Evolutionary conservation across 176 grass and related monocot species (phyloP).

Genomic region (Cymbopogon citratus): DNA sequence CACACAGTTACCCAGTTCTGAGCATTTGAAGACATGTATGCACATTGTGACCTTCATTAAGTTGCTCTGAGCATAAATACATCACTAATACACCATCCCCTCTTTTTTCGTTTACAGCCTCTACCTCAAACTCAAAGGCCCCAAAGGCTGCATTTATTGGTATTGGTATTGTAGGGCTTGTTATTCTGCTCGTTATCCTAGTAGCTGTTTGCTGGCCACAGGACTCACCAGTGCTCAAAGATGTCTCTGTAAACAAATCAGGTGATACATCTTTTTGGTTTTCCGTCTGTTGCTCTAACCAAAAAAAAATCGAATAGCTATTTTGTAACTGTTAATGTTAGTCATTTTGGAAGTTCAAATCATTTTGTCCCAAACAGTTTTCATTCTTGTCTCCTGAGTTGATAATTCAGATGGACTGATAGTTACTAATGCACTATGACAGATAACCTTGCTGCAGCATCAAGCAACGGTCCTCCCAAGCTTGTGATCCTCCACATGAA

Average conservation of each 20-base stretch:
- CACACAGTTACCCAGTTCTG: slow-evolving; percentile 11
- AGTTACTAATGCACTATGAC: slow-evolving; percentile 10
- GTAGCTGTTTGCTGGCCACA: slow-evolving; percentile 53
- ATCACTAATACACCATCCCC: background rate
- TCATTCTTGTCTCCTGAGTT: background rate
- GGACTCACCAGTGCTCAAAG: slow-evolving; percentile 37
- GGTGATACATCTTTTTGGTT: slow-evolving; percentile 35
- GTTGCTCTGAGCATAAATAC: background rate
- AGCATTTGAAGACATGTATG: slow-evolving; percentile 42
- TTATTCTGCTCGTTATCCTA: slow-evolving; percentile 67
- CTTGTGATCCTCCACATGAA: slow-evolving; percentile 96
- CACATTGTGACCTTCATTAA: slow-evolving; percentile 10
- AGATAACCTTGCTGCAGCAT: slow-evolving; percentile 32
- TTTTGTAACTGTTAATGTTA: background rate
- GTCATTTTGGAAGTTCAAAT: background rate
- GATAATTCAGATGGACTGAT: background rate
- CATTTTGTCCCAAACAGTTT: background rate
- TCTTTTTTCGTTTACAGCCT: slow-evolving; percentile 28
- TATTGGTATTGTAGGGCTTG: slow-evolving; percentile 54
- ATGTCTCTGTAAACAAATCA: slow-evolving; percentile 65
- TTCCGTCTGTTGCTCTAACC: background rate
- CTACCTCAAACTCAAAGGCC: slow-evolving; percentile 66
- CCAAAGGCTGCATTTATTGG: slow-evolving; percentile 70
- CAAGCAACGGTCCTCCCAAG: slow-evolving; percentile 64
- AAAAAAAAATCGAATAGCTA: background rate